phyloP scores from a whole-genome alignment of 371 early-diverging fungal species.

The Mucor saturninus region DNA sequence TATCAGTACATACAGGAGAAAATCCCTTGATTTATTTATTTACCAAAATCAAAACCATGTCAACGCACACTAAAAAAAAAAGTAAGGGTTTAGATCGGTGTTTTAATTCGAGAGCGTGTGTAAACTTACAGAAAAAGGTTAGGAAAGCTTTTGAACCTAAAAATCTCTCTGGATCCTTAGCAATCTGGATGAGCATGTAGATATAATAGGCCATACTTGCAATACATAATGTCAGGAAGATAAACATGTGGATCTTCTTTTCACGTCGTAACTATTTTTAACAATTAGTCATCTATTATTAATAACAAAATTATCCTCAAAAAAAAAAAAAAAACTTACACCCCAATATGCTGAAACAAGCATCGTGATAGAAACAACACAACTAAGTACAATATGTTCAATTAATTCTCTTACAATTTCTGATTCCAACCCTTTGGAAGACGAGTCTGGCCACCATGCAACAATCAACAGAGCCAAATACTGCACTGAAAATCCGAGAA shows the following conservation, averaged over 20 bases:
- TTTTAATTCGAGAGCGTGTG: not conserved
- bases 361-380: constrained; percentile 73
- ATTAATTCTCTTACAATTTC: constrained; percentile 38
- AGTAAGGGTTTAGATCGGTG: constrained; percentile 1
- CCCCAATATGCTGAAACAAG: constrained; percentile 79
- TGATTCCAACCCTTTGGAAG: constrained; percentile 63
- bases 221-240: constrained; percentile 61
- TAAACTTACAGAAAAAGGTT: constrained; percentile 66
- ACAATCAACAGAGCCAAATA: constrained; percentile 79
- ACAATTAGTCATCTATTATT: constrained; percentile 27
- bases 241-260: constrained; percentile 57
- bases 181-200: constrained; percentile 73
- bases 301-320: constrained; percentile 18
- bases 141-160: constrained; percentile 63
- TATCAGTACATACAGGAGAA: not conserved
- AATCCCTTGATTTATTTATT: constrained; percentile 1
- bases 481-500: constrained; percentile 85
- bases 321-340: constrained; percentile 44
- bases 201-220: constrained; percentile 71
- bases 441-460: constrained; percentile 50
- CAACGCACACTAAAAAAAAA: constrained; percentile 28
- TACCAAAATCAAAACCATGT: constrained; percentile 39
- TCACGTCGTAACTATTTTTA: constrained; percentile 45
- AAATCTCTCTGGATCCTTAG: constrained; percentile 57
- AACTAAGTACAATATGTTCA: constrained; percentile 76